phyloP scores from a whole-genome alignment of 2,329 filamentous ascomycete genomes.

The Pseudocercospora crystallina region DNA sequence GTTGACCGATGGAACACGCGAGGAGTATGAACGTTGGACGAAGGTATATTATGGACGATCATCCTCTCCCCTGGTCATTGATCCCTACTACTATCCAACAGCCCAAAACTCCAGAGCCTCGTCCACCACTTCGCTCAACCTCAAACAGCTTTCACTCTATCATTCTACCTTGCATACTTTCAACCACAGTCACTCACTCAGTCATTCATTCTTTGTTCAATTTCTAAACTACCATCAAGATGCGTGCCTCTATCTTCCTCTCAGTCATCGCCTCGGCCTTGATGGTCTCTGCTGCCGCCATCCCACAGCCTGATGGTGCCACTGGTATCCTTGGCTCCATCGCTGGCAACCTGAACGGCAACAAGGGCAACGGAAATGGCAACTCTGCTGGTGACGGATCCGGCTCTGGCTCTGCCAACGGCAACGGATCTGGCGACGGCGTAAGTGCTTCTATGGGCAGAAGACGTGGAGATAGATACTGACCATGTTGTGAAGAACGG shows the following conservation, averaged over 20 bases:
- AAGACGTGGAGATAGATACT: too few species aligned
- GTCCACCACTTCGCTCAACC: not conserved
- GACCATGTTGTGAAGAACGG: too few species aligned
- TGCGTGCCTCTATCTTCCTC: constrained; percentile 4
- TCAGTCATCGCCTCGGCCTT: constrained; percentile 4
- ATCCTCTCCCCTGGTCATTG: too few species aligned
- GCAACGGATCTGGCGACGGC: not conserved
- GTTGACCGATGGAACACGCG: too few species aligned
- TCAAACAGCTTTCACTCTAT: constrained; percentile 1
- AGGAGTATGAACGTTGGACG: too few species aligned
- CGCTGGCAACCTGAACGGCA: constrained; percentile 2
- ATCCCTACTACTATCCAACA: too few species aligned
- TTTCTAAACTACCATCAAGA: not conserved
- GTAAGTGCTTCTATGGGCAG: too few species aligned
- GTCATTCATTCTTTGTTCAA: not conserved
- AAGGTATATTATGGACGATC: too few species aligned
- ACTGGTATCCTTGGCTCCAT: not conserved
- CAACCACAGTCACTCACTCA: not conserved
- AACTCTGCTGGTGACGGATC: constrained; percentile 1
- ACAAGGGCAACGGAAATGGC: constrained; percentile 5
- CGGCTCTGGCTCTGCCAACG: not conserved
- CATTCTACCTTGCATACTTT: not conserved
- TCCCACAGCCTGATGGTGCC: not conserved
- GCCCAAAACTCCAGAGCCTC: too few species aligned
- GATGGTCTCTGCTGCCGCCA: constrained; percentile 1